phyloP scores from a whole-genome alignment of 345 rosid species.

The Jatropha curcas region DNA sequence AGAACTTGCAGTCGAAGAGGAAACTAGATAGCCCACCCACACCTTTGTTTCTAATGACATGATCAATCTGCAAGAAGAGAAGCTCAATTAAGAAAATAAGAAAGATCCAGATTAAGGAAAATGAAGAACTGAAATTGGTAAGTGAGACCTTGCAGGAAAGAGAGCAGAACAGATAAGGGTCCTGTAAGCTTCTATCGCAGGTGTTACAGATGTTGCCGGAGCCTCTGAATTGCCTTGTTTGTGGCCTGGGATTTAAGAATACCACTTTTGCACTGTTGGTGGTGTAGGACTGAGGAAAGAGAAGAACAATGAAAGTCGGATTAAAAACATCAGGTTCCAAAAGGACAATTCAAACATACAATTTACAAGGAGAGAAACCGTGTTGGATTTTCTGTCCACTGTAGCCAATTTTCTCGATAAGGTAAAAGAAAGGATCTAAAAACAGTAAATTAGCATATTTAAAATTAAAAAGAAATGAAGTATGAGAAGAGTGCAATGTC shows the following conservation, averaged over 20 bases:
- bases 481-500: neutral
- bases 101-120: slow-evolving; percentile 14
- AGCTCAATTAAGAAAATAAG: neutral
- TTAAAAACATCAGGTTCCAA: neutral
- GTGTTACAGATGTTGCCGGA: slow-evolving; percentile 67
- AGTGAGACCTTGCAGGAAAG: slow-evolving; percentile 83
- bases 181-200: slow-evolving; percentile 73
- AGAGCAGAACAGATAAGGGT: slow-evolving; percentile 70
- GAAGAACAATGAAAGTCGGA: neutral
- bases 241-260: slow-evolving; percentile 79
- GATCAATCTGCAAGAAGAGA: slow-evolving; percentile 45
- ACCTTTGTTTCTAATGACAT: slow-evolving; percentile 51
- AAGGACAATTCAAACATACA: slow-evolving; percentile 10
- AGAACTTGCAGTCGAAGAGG: slow-evolving; percentile 60
- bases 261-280: slow-evolving; percentile 82
- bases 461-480: neutral
- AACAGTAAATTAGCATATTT: neutral
- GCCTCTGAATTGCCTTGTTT: slow-evolving; percentile 57
- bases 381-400: neutral
- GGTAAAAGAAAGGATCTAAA: neutral
- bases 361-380: neutral
- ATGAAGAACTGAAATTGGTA: slow-evolving; percentile 12
- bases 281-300: slow-evolving; percentile 56
- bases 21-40: slow-evolving; percentile 48
- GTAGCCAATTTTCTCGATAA: neutral